A percentile compares a stretch with the other conserved stretches of the same genome.
Conservation (phyloP, 192 early-diverging fungal species). For the Entomortierella chlamydospora region DNA sequence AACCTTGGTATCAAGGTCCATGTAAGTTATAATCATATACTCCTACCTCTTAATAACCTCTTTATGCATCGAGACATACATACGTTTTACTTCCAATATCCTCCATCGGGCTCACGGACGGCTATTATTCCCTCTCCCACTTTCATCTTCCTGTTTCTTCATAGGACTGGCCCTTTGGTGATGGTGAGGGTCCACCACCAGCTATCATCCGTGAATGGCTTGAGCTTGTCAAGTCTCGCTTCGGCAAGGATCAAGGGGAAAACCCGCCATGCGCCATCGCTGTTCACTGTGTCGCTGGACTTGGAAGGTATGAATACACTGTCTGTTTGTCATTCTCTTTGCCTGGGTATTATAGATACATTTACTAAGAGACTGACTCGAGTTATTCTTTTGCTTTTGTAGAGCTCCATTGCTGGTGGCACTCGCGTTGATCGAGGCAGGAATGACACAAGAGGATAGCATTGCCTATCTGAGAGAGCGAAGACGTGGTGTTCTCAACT, state of each 20-base stretch:
- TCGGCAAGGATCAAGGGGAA: slow-evolving; percentile 45
- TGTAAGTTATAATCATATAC: slow-evolving; percentile 40
- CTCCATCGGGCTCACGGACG: too few relatives aligned
- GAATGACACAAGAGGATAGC: slow-evolving; percentile 80
- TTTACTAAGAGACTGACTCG: background rate
- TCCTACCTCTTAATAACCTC: background rate
- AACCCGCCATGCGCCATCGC: slow-evolving; percentile 60
- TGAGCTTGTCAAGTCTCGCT: slow-evolving; percentile 67
- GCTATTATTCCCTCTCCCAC: too few relatives aligned
- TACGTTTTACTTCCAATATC: too few relatives aligned
- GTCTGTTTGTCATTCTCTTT: background rate
- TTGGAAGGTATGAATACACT: slow-evolving; percentile 68
- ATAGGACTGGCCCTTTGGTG: slow-evolving; percentile 75
- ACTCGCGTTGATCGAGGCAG: slow-evolving; percentile 84
- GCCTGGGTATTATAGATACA: too few relatives aligned
- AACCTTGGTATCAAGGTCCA: slow-evolving; percentile 74
- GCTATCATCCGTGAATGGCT: slow-evolving; percentile 74
- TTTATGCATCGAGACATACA: background rate
- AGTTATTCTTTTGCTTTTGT: background rate
- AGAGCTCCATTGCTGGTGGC: slow-evolving; percentile 77
- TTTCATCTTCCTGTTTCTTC: background rate
- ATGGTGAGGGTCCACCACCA: slow-evolving; percentile 77
- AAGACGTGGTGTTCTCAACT: slow-evolving; percentile 83
- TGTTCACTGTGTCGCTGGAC: slow-evolving; percentile 84
- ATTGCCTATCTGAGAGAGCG: slow-evolving; percentile 77